Evolutionary conservation across 1,284 basidiomycete genomes (phyloP), one percentile per base, ranked within the genome.

Genomic region (Athelia sp.): DNA sequence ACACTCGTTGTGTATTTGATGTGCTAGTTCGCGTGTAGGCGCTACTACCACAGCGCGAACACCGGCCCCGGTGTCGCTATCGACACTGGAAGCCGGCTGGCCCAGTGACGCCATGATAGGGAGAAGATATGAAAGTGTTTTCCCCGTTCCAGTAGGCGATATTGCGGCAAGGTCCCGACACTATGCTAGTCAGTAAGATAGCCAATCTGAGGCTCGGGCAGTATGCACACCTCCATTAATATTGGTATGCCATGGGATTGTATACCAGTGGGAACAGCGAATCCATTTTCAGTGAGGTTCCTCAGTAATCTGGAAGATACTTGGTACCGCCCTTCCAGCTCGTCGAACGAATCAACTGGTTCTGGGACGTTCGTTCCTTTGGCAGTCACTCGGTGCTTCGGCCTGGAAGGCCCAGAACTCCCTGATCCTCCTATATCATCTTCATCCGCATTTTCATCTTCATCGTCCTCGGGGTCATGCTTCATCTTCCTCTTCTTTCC

Each of bases 1-100:
- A 54, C 88, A 91, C 63, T 99, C 97, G 51, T 93, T 93, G 54
- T 93, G 79, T 51, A 99, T 98, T 64, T 99, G 97, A 56, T 93
- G 87, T 0, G 96, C 94, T n/a, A 99, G 70, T 70, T 99, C 97
- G 55, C 93, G 83, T 0, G 97, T 99, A 1, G 97, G 97, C 1
- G 91, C 90, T 48, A 99, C 67, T 46, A 99, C 74, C 15, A 99
- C 60, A 1, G 90, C 86, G 51, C 94, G 78, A 13, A 87, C 82
- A 21, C 92, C 92, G 21, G 61, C 60, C 1, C 78, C 78, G 17
- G 63, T 55, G 35, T 75, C 70, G n/a, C 61, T 60, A 48, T 76
- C 75, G 19, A 69, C 64, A 53, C 72, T 73, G 18, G 80, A 70
- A 4, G 75, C 69, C 1, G 92, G 92, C 17, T 77, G 66, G n/a